Evolutionary conservation across 192 early-diverging fungal genomes (phyloP), one percentile per base, ranked within the genome.

Genomic region (Polychytrium aggregatum): DNA sequence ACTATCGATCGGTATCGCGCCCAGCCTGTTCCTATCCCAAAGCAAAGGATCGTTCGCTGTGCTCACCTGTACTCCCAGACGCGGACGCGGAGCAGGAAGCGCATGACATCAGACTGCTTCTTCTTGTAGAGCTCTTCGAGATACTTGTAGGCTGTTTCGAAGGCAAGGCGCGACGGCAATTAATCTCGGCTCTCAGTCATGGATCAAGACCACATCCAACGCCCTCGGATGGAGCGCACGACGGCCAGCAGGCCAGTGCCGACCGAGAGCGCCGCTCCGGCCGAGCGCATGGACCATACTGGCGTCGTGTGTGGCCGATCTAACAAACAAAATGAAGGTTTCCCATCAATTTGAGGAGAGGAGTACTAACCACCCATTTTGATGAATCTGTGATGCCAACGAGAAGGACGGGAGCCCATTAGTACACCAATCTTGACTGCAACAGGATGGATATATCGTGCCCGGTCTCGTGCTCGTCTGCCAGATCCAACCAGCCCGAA

Each of bases 81-180:
- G 71, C 93, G 79, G 48, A 97, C 85, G 64, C 94, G 88, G 67
- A 90, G 82, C 60, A 98, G 82, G 82, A 98, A 98, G 69, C 92
- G 90, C 72, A 97, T 81, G 53, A 97, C 92, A 78, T 98, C 95
- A 53, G 90, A 93, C 73, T 97, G 92, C 85, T 97, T 97, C 90
- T 95, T 98, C 78, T 94, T 96, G 74, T 87, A 81, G 54, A 98
- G 82, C 79, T 96, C 91, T 50, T 75, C 72, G 37, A 75, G 56
- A 52, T 75, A 75, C 50, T 59, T 59, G 57, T 59, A 59, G 31
- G 57, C 57, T 59, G 41, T 36, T 26, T 14, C 26, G 30, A 21
- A 52, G 30, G 41, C 20, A 51, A 44, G 33, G 44, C 21, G 43
- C 21, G 31, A 36, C 25, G 46, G 27, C 38, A 37, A 55, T 26